Base-by-base conservation (phyloP, 768 basidiomycete genomes). In the Leccinum barrowsii region DNA sequence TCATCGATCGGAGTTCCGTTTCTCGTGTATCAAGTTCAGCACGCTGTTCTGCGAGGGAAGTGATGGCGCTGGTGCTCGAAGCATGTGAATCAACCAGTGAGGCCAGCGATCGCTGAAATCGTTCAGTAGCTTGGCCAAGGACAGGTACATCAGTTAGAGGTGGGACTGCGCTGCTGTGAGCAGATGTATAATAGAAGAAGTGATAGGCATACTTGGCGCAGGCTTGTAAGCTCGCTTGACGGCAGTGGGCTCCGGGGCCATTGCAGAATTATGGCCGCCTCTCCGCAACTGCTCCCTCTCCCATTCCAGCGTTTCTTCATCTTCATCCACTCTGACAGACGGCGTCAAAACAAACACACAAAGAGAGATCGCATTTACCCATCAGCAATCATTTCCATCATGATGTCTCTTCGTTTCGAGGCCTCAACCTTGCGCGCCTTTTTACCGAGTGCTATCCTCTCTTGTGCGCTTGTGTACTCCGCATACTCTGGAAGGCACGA, bases 261-360 rank as follows among this genome's bases (percentile, higher is more conserved):
- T 76, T 26, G 78, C 70, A n/a, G 75, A 69, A 24, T 71, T 71
- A 60, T 84, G 81, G 3, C 87, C 90, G 8, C 88, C 89, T 56
- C 92, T 80, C 24, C 89, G 85, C 26, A 92, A 75, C 65, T 94
- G 92, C 56, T 89, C 89, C 59, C 83, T 82, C 66, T 93, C 91
- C 92, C 92, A 94, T 72, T 93, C 89, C 10, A 80, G 77, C 0
- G 87, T 84, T 68, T 94, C 92, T 69, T 94, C 92, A 59, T 93
- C 92, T 56, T 87, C 83, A 53, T 92, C 92, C 53, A 85, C 87
- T 4, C 89, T 90, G 55, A 22, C 32, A 30, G 22, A 58, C 47
- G 49, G 42, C 22, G 50, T 60, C 54, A 59, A 52, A 48, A 12
- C 44, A 32, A 60, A 26, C 37, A 26, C 1, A 10, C 11, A 22